Evolutionary conservation across 78 protist genomes (phyloP).

Genomic region (Parvularia atlantis): DNA sequence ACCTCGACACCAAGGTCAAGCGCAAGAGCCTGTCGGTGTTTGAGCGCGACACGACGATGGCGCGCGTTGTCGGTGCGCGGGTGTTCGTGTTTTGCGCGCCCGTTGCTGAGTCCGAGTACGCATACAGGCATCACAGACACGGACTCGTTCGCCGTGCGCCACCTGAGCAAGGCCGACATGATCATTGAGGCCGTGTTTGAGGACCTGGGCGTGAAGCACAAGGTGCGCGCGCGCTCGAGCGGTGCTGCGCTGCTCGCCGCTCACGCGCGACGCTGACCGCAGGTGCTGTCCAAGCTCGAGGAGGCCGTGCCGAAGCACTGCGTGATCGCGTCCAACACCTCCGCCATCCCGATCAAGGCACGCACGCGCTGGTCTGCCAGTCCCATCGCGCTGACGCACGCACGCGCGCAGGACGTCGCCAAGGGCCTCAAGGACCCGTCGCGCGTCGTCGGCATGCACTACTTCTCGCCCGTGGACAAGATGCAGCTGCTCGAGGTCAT

Average conservation of each 20-base stretch:
- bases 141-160: neutral
- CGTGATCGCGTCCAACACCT: constrained; percentile 75
- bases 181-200: constrained; percentile 77
- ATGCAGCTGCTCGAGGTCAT: constrained; percentile 78
- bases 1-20: constrained; percentile 18
- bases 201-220: constrained; percentile 50
- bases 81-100: neutral
- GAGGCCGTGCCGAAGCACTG: constrained; percentile 1
- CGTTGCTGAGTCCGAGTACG: too few relatives aligned
- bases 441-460: constrained; percentile 75
- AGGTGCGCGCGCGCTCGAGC: too few relatives aligned
- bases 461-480: constrained; percentile 74
- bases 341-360: constrained; percentile 55
- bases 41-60: constrained; percentile 13
- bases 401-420: too few relatives aligned
- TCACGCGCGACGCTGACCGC: too few relatives aligned
- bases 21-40: constrained; percentile 8
- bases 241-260: too few relatives aligned
- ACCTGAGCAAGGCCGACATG: constrained; percentile 16
- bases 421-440: constrained; percentile 34
- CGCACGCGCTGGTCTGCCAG: neutral
- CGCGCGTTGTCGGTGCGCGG: neutral
- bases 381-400: too few relatives aligned
- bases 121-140: too few relatives aligned
- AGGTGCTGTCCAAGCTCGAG: constrained; percentile 23